These are phyloP conservation scores for Xylaria sp. DNA, from an alignment of 2,329 filamentous ascomycete species.

Conservation along the genomic window DNA sequence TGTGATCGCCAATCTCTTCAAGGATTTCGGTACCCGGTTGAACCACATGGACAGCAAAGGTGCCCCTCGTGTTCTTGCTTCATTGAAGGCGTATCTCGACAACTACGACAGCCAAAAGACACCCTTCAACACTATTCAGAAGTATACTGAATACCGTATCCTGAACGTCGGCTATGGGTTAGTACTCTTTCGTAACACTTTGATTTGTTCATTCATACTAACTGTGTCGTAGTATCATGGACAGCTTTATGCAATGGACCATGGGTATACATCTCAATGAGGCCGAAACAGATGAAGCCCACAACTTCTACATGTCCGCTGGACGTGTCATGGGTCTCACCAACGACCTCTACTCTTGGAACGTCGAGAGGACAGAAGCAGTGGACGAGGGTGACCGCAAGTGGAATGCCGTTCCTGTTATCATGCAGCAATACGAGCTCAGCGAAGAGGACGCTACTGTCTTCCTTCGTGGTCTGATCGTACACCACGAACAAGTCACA, in stretches of 20 bases:
- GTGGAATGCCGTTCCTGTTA: slow-evolving; percentile 41
- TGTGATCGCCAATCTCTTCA: slow-evolving; percentile 35
- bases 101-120: slow-evolving; percentile 41
- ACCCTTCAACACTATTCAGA: slow-evolving; percentile 38
- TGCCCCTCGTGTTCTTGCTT: slow-evolving; percentile 33
- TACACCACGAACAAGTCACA: slow-evolving; percentile 37
- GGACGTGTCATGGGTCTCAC: slow-evolving; percentile 41
- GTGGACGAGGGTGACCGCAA: slow-evolving; percentile 36
- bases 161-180: slow-evolving; percentile 40
- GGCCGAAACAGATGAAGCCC: slow-evolving; percentile 37
- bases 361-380: slow-evolving; percentile 38
- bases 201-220: slow-evolving; percentile 2
- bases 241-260: slow-evolving; percentile 42
- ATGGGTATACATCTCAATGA: slow-evolving; percentile 39
- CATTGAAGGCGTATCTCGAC: slow-evolving; percentile 40
- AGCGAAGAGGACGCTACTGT: slow-evolving; percentile 35
- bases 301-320: slow-evolving; percentile 38
- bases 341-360: slow-evolving; percentile 42
- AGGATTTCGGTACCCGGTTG: slow-evolving; percentile 35
- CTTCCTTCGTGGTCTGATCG: slow-evolving; percentile 37
- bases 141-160: slow-evolving; percentile 41
- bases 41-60: slow-evolving; percentile 38
- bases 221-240: slow-evolving; percentile 36
- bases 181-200: not conserved
- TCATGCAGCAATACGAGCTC: slow-evolving; percentile 40